phyloP scores from a whole-genome alignment of 148 eudicot genomes.

The Chenopodium quinoa region DNA sequence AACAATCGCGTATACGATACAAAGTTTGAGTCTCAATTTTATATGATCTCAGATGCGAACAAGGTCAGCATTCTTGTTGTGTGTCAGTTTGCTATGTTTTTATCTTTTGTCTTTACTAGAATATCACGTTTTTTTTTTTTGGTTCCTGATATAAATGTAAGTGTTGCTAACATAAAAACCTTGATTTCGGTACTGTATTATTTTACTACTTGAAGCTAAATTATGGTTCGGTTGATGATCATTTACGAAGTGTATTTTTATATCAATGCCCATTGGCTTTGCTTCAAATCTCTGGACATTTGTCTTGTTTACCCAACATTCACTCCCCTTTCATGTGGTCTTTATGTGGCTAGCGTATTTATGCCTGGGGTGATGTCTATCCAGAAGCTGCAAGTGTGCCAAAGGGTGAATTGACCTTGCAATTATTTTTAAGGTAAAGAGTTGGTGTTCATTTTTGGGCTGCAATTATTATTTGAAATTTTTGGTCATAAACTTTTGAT shows the following conservation, averaged over 20 bases:
- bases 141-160: background rate
- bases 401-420: constrained; percentile 84
- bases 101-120: background rate
- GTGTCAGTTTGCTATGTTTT: background rate
- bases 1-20: constrained; percentile 93
- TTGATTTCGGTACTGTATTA: background rate
- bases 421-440: constrained; percentile 68
- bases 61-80: constrained; percentile 50
- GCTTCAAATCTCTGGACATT: background rate
- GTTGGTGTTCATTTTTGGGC: background rate
- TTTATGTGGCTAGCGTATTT: constrained; percentile 56
- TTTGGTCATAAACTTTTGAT: background rate
- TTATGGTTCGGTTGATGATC: background rate
- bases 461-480: background rate
- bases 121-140: background rate
- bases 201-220: background rate
- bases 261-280: background rate
- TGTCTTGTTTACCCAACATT: background rate
- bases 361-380: constrained; percentile 90
- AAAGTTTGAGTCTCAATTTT: constrained; percentile 96
- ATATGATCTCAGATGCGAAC: constrained; percentile 93
- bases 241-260: background rate
- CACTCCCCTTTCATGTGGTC: constrained; percentile 6
- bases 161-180: background rate
- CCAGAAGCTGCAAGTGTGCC: constrained; percentile 77